Evolutionary conservation across 768 basidiomycete species (phyloP), one percentile per base, ranked within the genome.

Genomic region (Auricularia sp.): DNA sequence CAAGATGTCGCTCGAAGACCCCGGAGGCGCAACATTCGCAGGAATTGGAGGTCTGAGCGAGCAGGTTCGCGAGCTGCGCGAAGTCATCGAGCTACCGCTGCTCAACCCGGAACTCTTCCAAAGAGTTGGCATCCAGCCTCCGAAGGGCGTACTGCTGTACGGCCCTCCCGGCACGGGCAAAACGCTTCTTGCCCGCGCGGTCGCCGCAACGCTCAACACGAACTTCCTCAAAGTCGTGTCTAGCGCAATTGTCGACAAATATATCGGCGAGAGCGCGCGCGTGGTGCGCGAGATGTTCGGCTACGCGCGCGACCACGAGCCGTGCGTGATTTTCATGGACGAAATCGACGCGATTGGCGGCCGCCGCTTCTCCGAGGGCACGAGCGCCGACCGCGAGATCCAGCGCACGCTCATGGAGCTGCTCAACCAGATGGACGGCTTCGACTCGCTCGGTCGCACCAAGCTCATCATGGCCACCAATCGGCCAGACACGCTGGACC

Each of bases 381-480:
- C 96, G 3, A 92, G 90, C 74, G 96, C 97, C 12, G 97, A 99
- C 77, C 87, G 97, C 71, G 97, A 99, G 79, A 98, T 99, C 67
- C 97, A 99, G 76, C 83, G 97, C 68, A 99, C 97, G 23, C 77
- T 99, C 44, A 99, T 99, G 97, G 97, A 99, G 93, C 81, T 99
- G 33, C 83, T 99, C 36, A 98, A 98, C 72, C 96, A 98, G 77
- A 97, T 99, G 93, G 97, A 99, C 73, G 97, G 97, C 29, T 99
- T 99, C 78, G 97, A 98, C 76, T 93, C 96, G 16, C 80, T 99
- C 35, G 97, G 97, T 56, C 81, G 81, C 68, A 98, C 95, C 39
- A 98, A 98, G 76, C 84, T 98, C 62, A 99, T 99, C 74, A 98
- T 98, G 93, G 97, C 97, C n/a, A 99, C 97, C 33, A 99, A 98